Base-by-base conservation (phyloP, 495 filamentous ascomycete species). In the Penicillium samsonianum region DNA sequence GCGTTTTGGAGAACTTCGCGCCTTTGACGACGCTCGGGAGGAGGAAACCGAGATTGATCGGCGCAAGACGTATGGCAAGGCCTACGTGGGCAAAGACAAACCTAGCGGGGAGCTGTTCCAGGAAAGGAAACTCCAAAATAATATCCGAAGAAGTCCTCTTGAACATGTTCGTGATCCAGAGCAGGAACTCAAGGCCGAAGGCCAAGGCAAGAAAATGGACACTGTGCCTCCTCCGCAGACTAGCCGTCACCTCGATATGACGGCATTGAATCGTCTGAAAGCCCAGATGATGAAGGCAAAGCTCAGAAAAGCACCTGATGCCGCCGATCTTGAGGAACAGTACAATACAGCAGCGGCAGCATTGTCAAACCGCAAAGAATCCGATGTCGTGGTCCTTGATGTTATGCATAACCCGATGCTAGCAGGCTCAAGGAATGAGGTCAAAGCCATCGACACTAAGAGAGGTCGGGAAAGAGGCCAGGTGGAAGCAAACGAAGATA, bases 271-370 rank as follows among this genome's bases (percentile, higher is more conserved):
- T 67, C 85, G 88, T 58, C 80, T 98, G 56, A 92, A 92, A 61
- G 95, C 94, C 1, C 87, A 92, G 67, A 83, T 96, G 74, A 89
- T 98, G 87, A 96, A 92, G 67, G 94, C 94, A 16, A 95, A 96
- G 68, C 74, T 98, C 9, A 87, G 82, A 58, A 84, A 85, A 17
- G 81, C 89, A 0, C 77, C 90, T 0, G 83, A 95, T 62, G 88
- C 84, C 7, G 82, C 82, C 2, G 80, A 88, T 60, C 81, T 99
- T n/a, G 91, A 99, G 67, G 81, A 81, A 30, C 85, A 91, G 53
- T 99, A 96, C 71, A 90, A 90, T 58, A 78, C 77, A 7, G 91
- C 93, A 11, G 79, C 85, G 38, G 79, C 83, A 10, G 67, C 69
- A 5, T 79, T 79, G 64, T 75, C 81, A 2, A 90, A 88, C 56